Percentiles rank a stretch among this genome's conserved stretches.
Conservation (phyloP, 2,329 filamentous ascomycete genomes). For the Phialophora macrospora region DNA sequence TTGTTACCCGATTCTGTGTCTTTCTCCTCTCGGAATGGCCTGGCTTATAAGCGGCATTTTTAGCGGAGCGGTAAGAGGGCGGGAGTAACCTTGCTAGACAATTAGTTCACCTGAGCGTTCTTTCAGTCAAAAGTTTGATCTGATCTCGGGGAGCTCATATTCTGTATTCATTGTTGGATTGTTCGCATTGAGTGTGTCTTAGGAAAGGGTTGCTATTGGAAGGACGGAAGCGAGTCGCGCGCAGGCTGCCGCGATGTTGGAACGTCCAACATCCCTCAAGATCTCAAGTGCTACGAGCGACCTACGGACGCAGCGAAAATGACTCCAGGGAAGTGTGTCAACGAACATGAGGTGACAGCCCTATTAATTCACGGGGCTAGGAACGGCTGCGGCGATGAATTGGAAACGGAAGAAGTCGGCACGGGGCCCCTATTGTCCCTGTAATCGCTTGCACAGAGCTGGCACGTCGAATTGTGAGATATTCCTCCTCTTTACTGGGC, state of each 20-base stretch:
- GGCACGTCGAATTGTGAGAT: neutral
- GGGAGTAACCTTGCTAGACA: constrained; percentile 1
- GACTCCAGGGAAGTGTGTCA: neutral
- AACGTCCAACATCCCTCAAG: neutral
- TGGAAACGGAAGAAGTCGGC: neutral
- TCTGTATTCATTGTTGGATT: neutral
- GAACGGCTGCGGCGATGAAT: neutral
- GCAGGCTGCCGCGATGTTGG: neutral
- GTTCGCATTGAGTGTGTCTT: neutral
- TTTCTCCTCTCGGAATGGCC: neutral
- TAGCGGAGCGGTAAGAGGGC: neutral
- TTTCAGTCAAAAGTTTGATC: neutral
- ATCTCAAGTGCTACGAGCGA: neutral
- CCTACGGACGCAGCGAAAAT: neutral
- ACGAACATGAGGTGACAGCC: neutral
- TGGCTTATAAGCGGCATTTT: neutral
- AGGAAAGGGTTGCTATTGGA: neutral
- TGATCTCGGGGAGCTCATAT: neutral
- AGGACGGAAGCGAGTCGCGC: neutral
- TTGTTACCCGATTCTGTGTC: neutral
- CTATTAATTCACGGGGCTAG: neutral
- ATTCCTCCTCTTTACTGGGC: neutral
- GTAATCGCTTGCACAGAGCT: neutral
- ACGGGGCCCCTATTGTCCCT: neutral
- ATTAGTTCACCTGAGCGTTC: neutral